A percentile compares a stretch with the other conserved stretches of the same genome.
These are phyloP conservation scores for Mycena galericulata DNA, from an alignment of 768 basidiomycete genomes.

Conservation along the genomic window DNA sequence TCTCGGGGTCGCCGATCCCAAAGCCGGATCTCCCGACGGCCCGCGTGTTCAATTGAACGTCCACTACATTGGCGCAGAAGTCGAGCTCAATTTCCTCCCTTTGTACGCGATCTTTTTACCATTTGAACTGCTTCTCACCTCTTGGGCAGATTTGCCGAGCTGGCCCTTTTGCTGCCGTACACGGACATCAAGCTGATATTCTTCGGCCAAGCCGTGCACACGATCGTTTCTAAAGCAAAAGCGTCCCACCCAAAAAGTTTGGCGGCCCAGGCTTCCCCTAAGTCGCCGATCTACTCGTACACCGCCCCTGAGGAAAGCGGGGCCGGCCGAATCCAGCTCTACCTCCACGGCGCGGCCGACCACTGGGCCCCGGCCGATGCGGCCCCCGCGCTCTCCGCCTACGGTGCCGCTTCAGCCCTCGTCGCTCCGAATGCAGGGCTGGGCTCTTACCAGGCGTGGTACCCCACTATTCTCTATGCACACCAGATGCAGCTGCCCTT, in stretches of 20 bases:
- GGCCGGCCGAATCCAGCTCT: slow-evolving; percentile 47
- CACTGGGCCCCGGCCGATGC: slow-evolving; percentile 29
- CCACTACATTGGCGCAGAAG: slow-evolving; percentile 55
- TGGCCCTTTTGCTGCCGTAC: background rate
- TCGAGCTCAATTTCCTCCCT: slow-evolving; percentile 58
- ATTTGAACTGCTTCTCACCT: background rate
- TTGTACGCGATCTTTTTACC: slow-evolving; percentile 44
- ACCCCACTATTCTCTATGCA: slow-evolving; percentile 42
- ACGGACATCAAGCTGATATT: slow-evolving; percentile 54
- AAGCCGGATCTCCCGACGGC: slow-evolving; percentile 28
- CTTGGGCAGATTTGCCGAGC: slow-evolving; percentile 35
- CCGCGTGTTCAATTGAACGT: slow-evolving; percentile 46
- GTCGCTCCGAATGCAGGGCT: slow-evolving; percentile 56
- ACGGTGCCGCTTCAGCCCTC: slow-evolving; percentile 46
- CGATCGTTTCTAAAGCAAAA: slow-evolving; percentile 46
- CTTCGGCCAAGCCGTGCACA: slow-evolving; percentile 48
- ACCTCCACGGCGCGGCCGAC: slow-evolving; percentile 38
- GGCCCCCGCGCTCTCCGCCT: slow-evolving; percentile 34
- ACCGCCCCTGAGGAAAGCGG: slow-evolving; percentile 50
- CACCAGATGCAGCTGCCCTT: slow-evolving; percentile 33
- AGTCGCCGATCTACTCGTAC: slow-evolving; percentile 42
- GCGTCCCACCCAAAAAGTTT: slow-evolving; percentile 24
- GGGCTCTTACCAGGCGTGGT: slow-evolving; percentile 50
- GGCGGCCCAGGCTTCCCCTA: slow-evolving; percentile 34
- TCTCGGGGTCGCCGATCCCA: slow-evolving; percentile 43